Conservation (phyloP, 1,284 basidiomycete genomes). For the Pseudozyma thailandica region DNA sequence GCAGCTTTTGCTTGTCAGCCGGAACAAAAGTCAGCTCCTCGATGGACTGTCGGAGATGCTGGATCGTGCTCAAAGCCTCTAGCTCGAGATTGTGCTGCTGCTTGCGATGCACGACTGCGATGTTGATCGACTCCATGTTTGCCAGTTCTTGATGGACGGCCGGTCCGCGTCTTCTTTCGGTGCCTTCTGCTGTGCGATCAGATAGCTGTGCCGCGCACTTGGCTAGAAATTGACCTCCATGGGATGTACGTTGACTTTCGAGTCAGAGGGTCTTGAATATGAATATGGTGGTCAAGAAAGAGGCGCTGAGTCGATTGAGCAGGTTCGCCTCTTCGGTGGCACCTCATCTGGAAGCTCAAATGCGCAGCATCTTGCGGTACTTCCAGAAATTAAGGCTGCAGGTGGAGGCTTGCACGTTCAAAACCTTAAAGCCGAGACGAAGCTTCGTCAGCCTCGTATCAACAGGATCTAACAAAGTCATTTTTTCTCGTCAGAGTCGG, state of each 20-base stretch:
- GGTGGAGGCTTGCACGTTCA: background rate
- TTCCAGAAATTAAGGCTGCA: background rate
- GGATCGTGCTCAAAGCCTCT: slow-evolving; percentile 11
- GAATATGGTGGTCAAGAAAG: background rate
- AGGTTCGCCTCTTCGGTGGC: background rate
- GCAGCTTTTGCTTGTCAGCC: slow-evolving; percentile 50
- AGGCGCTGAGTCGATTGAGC: background rate
- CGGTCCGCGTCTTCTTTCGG: too few species aligned
- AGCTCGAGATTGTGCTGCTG: slow-evolving; percentile 23
- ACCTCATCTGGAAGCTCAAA: background rate
- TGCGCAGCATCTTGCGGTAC: slow-evolving; percentile 3
- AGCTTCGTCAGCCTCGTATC: background rate
- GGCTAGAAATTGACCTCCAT: too few species aligned
- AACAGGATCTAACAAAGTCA: too few species aligned
- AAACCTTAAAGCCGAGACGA: background rate
- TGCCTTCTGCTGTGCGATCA: too few species aligned
- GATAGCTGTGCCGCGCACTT: too few species aligned
- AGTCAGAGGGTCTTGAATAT: too few species aligned
- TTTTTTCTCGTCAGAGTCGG: too few species aligned
- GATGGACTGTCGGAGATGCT: slow-evolving; percentile 34
- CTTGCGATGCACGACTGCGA: slow-evolving; percentile 33
- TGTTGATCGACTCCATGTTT: slow-evolving; percentile 13
- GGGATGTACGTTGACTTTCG: too few species aligned
- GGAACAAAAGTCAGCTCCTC: slow-evolving; percentile 39
- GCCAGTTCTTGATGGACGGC: background rate